Conservation (phyloP, 768 basidiomycete genomes). For the Mycena vulgaris region DNA sequence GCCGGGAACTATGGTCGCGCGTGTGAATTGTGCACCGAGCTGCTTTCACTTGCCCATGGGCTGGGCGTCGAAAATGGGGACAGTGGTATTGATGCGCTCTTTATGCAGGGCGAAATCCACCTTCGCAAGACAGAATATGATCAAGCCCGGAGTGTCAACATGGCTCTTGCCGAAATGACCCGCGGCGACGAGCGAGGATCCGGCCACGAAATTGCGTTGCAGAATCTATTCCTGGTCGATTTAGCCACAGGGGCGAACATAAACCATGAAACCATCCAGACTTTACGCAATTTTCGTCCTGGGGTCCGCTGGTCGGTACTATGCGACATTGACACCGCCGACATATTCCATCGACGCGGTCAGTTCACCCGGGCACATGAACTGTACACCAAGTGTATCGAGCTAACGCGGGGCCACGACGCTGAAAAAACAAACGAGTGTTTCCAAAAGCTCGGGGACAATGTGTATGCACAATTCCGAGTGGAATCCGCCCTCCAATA, state of each 20-base stretch:
- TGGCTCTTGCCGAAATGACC: not conserved
- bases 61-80: not conserved
- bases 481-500: not conserved
- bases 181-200: not conserved
- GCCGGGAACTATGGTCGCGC: not conserved
- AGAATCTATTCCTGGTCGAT: not conserved
- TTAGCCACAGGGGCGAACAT: not conserved
- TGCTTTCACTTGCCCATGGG: not conserved
- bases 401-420: not conserved
- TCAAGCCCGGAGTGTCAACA: not conserved
- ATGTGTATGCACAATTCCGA: too few relatives aligned
- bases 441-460: slow-evolving; percentile 11
- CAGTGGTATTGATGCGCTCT: not conserved
- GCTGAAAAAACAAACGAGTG: slow-evolving; percentile 2
- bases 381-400: too few relatives aligned
- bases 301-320: not conserved
- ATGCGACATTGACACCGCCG: not conserved
- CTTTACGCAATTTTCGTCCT: not conserved
- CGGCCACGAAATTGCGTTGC: not conserved
- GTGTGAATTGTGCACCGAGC: not conserved
- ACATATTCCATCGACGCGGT: too few relatives aligned
- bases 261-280: not conserved
- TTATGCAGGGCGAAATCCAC: not conserved
- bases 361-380: too few relatives aligned
- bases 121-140: slow-evolving; percentile 7